Base-by-base conservation (phyloP, 805 yeast genomes). In the Myxozyma udenii region DNA sequence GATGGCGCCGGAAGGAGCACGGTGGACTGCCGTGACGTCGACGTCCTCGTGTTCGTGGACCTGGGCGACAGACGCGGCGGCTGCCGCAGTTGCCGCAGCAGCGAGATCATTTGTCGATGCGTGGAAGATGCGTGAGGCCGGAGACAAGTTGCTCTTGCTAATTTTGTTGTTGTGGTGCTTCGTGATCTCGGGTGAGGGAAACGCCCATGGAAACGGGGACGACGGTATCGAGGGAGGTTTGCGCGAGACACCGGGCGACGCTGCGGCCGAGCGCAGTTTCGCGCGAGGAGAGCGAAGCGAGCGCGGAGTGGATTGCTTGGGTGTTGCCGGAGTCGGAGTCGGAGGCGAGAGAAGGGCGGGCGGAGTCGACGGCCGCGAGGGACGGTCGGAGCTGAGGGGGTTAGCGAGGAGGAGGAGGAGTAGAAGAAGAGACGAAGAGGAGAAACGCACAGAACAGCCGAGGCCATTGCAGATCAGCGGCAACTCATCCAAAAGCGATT, bases 191-290 rank as follows among this genome's bases (percentile, higher is more conserved):
- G 46, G 41, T 12, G 45, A 24, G 4, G 57, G 57, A 19, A 52
- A 44, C 4, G 50, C 26, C 57, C 57, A 52, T 16, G 46, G 41
- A 37, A 19, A 52, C 19, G 57, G 46, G 1, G 57, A 48, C 23
- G 53, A 48, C 3, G 57, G 49, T 6, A 46, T 24, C 5, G 28
- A 12, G 12, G 48, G 41, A 6, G n/a, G 39, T 19, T 4, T 21
- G 26, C n/a, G n/a, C n/a, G n/a, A n/a, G n/a, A n/a, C n/a, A n/a
- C n/a, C n/a, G n/a, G n/a, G n/a, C n/a, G n/a, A n/a, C n/a, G n/a
- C n/a, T n/a, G n/a, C n/a, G n/a, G n/a, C n/a, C n/a, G n/a, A n/a
- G n/a, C n/a, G n/a, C n/a, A n/a, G 28, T 14, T 9, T 23, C 33
- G 32, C 42, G 23, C 16, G 35, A 24, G 42, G 28, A 16, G 48